Evolutionary conservation across 495 filamentous ascomycete genomes (phyloP).

Genomic region (Podospora bellae-mahoneyi): DNA sequence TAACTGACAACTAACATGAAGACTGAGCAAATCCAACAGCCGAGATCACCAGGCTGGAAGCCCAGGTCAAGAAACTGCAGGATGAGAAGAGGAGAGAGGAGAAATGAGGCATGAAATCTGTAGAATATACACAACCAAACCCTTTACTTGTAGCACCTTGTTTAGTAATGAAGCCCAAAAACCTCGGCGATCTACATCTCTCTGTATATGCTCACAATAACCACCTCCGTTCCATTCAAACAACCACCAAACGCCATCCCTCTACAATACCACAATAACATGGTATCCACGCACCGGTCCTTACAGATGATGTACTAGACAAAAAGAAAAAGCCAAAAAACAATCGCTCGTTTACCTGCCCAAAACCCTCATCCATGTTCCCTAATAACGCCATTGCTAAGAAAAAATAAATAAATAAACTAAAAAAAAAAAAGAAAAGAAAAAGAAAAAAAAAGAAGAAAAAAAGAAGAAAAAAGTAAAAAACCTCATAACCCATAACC

Average conservation of each 20-base stretch:
- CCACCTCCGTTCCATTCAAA: not conserved
- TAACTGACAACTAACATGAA: not conserved
- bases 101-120: conserved; percentile 1
- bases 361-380: not conserved
- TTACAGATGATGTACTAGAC: not conserved
- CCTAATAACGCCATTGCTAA: not conserved
- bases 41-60: conserved; percentile 25
- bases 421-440: too few relatives aligned
- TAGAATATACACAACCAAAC: not conserved
- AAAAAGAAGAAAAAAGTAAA: not conserved
- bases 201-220: not conserved
- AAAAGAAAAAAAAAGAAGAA: too few relatives aligned
- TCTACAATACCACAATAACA: not conserved
- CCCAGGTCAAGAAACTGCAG: conserved; percentile 23
- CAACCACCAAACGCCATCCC: not conserved
- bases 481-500: not conserved
- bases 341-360: not conserved
- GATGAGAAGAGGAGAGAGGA: conserved; percentile 10
- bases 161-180: not conserved
- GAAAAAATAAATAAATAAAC: not conserved
- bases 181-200: not conserved
- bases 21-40: conserved; percentile 4
- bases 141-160: too few relatives aligned
- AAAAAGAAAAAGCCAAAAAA: not conserved
- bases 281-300: not conserved